Base-by-base conservation (phyloP, 169 alveolate species). In the Perkinsus chesapeaki region DNA sequence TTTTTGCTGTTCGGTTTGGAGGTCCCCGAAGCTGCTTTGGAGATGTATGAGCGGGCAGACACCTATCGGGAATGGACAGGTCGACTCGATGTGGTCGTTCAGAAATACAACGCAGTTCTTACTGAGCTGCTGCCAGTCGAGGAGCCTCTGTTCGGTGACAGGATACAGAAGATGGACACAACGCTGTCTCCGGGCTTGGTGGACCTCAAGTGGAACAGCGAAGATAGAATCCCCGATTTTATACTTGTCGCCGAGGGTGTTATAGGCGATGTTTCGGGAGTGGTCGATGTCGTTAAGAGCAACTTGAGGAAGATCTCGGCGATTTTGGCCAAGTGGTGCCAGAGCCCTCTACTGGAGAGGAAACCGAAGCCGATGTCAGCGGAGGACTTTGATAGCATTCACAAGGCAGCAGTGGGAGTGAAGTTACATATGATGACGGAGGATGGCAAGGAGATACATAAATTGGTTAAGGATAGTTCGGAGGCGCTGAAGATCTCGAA, bases 81-180 rank as follows among this genome's bases (percentile, higher is more conserved):
- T 34, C 95, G 96, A 93, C 95, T 98, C 91, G 98, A 97, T 47
- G 94, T 97, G 93, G 96, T 98, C 39, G 98, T 97, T 91, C 96
- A 96, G 60, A 97, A 95, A 96, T 98, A 98, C 96, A 98, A 98
- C 95, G 96, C 96, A 27, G 98, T 98, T 48, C 95, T 97, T 38
- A 97, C 97, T 0, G 98, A 97, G 39, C 94, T 98, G 92, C 97
- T 96, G 60, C 98, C 98, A 0, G 98, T 97, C 34, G 99, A 98
- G 95, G 97, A 97, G 91, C 99, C 99, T n/a, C 95, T 98, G 93
- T 96, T 98, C 3, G 97, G 96, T 90, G 97, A 96, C 39, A 96
- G 98, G 94, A 96, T 98, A 73, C 96, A 94, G 19, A 96, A 95
- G 93, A 98, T 98, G 96, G 98, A 98, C 93, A 92, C 94, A 39